Evolutionary conservation across 768 basidiomycete genomes (phyloP), one percentile per base, ranked within the genome.

Genomic region (Terana coerulea): DNA sequence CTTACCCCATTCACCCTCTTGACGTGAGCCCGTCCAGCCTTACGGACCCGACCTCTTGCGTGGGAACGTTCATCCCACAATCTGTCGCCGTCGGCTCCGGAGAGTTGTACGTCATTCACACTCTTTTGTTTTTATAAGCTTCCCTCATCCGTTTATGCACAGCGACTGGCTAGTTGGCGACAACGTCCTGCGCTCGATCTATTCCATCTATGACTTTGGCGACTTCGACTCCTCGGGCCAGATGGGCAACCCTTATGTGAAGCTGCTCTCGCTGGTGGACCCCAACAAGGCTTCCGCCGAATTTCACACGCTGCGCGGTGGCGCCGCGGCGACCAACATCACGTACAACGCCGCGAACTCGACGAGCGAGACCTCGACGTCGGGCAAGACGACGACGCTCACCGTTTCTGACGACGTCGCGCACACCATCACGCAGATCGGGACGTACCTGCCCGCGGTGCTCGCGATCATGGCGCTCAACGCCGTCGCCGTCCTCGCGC

Each of bases 161-260:
- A 91, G 88, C 62, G 91, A 93, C 64, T 86, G 88, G 83, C 74
- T 93, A 39, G 63, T 91, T 47, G 91, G 91, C 19, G 90, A 88
- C 67, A 91, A 88, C 60, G 77, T 90, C 63, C 75, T 93, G 53
- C 88, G 91, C 52, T 87, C 88, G 14, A 70, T 91, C 33, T 92
- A 92, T 67, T 78, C 87, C 7, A 69, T 93, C 50, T 93, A 91
- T 65, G 86, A 91, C 67, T 93, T 86, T 62, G 90, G 90, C 21
- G 87, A 92, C 68, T 90, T 80, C 58, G 78, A 83, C 61, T 64
- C 74, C 11, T 70, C 75, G 4, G 83, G 81, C 31, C 67, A 75
- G 14, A 83, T 83, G 81, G 88, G 87, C 34, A 67, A 83, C 62
- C 91, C 91, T 4, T 90, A 87, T 64, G 77, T 93, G 69, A 84